Conservation (phyloP, 768 basidiomycete species). For the Phaeotremella skinneri region DNA sequence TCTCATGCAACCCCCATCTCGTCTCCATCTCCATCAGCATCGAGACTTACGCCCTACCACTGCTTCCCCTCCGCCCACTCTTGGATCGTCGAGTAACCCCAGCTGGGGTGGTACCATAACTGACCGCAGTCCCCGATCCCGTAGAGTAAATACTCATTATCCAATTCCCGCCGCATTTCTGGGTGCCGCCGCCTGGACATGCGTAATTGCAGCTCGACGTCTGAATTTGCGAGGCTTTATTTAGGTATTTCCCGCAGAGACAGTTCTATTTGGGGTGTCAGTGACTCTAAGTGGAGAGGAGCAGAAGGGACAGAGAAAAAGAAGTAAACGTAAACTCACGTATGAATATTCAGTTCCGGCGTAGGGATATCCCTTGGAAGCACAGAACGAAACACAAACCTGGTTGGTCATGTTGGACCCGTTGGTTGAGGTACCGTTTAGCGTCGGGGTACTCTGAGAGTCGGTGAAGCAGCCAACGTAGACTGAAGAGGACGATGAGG, state of each 20-base stretch:
- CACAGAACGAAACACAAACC: slow-evolving; percentile 24
- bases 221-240: slow-evolving; percentile 4
- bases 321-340: not conserved
- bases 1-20: too few relatives aligned
- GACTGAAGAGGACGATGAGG: slow-evolving; percentile 8
- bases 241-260: not conserved
- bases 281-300: not conserved
- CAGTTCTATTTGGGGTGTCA: slow-evolving; percentile 1
- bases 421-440: slow-evolving; percentile 1
- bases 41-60: too few relatives aligned
- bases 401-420: slow-evolving; percentile 21
- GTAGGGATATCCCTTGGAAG: slow-evolving; percentile 15
- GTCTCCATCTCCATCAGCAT: not conserved
- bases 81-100: not conserved
- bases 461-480: slow-evolving; percentile 11
- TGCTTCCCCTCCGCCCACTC: too few relatives aligned
- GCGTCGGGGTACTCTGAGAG: not conserved
- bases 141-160: not conserved
- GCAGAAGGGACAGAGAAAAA: not conserved
- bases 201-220: slow-evolving; percentile 14
- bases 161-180: slow-evolving; percentile 27
- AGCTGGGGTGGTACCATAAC: not conserved
- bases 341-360: slow-evolving; percentile 23
- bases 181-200: slow-evolving; percentile 23
- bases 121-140: not conserved